These are phyloP conservation scores for Verbena officinalis DNA, from an alignment of 257 asterid genomes.

Conservation along the genomic window DNA sequence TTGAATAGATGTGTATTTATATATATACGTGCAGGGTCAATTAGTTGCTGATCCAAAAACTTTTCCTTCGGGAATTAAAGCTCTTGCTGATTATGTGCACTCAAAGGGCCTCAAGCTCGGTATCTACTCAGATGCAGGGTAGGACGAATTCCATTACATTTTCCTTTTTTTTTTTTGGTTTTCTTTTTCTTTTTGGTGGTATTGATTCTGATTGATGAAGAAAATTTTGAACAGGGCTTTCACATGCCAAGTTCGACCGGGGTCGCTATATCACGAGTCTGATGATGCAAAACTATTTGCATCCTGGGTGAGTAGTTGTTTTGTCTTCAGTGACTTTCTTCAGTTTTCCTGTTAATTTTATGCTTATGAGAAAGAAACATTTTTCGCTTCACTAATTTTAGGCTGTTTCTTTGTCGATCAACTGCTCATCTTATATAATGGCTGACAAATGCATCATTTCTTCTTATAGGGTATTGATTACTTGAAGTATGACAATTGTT, in stretches of 20 bases:
- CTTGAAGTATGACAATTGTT: conserved; percentile 97
- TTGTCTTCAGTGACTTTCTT: conserved; percentile 1
- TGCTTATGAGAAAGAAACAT: neutral
- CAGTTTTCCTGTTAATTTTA: neutral
- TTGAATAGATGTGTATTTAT: conserved; percentile 2
- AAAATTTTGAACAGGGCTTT: conserved; percentile 50
- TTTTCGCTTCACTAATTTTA: neutral
- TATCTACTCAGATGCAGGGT: conserved; percentile 99
- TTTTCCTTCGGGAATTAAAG: conserved; percentile 87
- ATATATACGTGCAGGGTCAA: conserved; percentile 79
- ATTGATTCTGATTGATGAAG: conserved; percentile 26
- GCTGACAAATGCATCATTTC: conserved; percentile 28
- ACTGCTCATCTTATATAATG: neutral
- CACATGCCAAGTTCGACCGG: conserved; percentile 93
- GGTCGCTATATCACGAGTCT: conserved; percentile 81
- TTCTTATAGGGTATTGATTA: conserved; percentile 78
- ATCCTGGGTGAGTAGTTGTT: conserved; percentile 78
- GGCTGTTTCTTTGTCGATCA: neutral
- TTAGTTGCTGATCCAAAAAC: conserved; percentile 63
- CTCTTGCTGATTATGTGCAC: conserved; percentile 91
- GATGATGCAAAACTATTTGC: conserved; percentile 87
- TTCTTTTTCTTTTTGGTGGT: conserved; percentile 16
- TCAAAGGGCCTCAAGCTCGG: conserved; percentile 92
- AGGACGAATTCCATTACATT: conserved; percentile 30
- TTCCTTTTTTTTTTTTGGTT: conserved; percentile 6